Base-by-base conservation (phyloP, 2,329 filamentous ascomycete genomes). In the Colletotrichum salicis region DNA sequence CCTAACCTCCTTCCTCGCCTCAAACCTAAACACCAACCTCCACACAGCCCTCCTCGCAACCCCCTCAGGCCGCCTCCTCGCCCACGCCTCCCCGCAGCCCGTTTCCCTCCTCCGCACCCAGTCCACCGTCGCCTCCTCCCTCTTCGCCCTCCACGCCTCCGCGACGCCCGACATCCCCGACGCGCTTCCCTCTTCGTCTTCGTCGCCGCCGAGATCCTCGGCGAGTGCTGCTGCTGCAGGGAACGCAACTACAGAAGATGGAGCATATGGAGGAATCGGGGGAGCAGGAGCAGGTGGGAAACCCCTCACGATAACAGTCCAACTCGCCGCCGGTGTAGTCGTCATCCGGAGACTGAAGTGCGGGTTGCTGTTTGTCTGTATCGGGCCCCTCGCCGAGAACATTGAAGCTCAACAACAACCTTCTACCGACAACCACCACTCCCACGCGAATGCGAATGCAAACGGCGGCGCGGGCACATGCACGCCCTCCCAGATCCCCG, bases 71-170 rank as follows among this genome's bases (percentile, higher is more conserved):
- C 90, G 90, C 79, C 87, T 92, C 45, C 88, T 92, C 74, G 88
- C 90, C 68, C 89, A 90, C 79, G 87, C 89, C 51, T 89, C 88
- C 22, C 72, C 71, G 37, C 55, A 70, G n/a, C 83, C 89, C 60
- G 88, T 90, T 75, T 82, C 86, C 71, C 82, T 85, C 24, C 86
- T 92, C 51, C 89, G 90, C 76, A 89, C 88, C 11, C 89, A 91
- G 79, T 88, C 88, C 76, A 91, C 90, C 70, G 88, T 92, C 71
- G 90, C 90, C 54, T 88, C 89, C 70, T 90, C 87, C 6, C 85
- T 92, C 24, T 90, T 89, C 83, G 83, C 85, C 24, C 85, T 91
- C 55, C 90, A 92, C 79, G 83, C 86, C 52, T 81, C 83, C 29
- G 82, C 83, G 13, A 82, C 82, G 33, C 76, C 80, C 59, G 79